Evolutionary conservation across 441 rosid species (phyloP).

Genomic region (Erodium texanum): DNA sequence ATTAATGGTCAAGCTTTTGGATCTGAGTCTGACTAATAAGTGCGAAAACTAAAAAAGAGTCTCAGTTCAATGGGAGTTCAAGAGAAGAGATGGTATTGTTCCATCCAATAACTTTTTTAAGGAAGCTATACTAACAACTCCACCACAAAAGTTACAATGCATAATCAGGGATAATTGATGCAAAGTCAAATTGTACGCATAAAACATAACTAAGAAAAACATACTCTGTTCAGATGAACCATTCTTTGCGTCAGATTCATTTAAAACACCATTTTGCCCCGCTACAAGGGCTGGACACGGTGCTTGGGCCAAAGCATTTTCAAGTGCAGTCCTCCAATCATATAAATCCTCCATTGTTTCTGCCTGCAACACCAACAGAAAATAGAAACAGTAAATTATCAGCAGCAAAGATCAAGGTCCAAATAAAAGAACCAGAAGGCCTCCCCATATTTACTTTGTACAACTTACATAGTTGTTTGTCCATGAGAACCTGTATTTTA

Average conservation of each 20-base stretch:
- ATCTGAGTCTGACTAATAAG: neutral
- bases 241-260: conserved; percentile 39
- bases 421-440: conserved; percentile 2
- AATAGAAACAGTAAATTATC: conserved; percentile 11
- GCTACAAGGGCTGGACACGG: conserved; percentile 59
- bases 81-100: neutral
- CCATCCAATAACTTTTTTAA: neutral
- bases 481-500: neutral
- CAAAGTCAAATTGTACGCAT: conserved; percentile 6
- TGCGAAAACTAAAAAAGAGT: too few species aligned
- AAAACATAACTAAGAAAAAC: conserved; percentile 12
- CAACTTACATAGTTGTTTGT: neutral
- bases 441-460: too few species aligned
- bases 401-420: conserved; percentile 9
- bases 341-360: conserved; percentile 84
- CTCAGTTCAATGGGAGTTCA: neutral
- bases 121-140: neutral
- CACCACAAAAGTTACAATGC: neutral
- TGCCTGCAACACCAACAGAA: conserved; percentile 46
- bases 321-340: conserved; percentile 91
- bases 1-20: neutral
- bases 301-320: conserved; percentile 83
- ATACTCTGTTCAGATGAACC: conserved; percentile 52
- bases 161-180: neutral
- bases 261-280: conserved; percentile 21